Percentiles rank a stretch among this genome's conserved stretches.
Evolutionary conservation across 176 grass and related monocot genomes (phyloP).

Genomic region (Raddia guianensis): DNA sequence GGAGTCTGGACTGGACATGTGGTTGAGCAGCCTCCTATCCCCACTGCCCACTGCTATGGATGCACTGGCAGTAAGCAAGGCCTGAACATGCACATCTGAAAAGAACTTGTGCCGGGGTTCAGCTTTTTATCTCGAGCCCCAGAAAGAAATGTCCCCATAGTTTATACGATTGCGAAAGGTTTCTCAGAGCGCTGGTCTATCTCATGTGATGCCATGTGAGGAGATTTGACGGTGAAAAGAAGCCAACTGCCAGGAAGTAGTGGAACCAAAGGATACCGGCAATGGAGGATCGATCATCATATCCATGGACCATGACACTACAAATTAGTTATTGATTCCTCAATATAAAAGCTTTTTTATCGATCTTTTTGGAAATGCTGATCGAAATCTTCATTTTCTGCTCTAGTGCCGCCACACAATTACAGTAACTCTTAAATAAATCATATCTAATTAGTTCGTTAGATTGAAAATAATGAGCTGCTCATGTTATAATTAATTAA

Average conservation of each 20-base stretch:
- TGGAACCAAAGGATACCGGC: background rate
- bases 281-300: background rate
- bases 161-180: conserved; percentile 14
- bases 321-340: no score
- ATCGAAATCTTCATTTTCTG: no score
- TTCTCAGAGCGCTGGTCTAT: conserved; percentile 27
- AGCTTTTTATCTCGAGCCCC: conserved; percentile 19
- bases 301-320: background rate
- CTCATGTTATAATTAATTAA: no score
- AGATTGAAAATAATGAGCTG: no score
- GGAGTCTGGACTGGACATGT: no score
- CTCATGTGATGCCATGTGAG: conserved; percentile 53
- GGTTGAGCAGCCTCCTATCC: background rate
- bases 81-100: conserved; percentile 32
- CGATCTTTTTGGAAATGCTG: no score
- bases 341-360: no score
- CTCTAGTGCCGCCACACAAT: no score
- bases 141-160: background rate
- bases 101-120: conserved; percentile 1
- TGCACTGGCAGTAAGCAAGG: conserved; percentile 5
- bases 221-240: conserved; percentile 11
- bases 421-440: no score
- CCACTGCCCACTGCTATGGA: background rate
- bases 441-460: no score
- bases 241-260: background rate